Base-by-base conservation (phyloP, 129 eudicot species). In the Sambucus nigra region DNA sequence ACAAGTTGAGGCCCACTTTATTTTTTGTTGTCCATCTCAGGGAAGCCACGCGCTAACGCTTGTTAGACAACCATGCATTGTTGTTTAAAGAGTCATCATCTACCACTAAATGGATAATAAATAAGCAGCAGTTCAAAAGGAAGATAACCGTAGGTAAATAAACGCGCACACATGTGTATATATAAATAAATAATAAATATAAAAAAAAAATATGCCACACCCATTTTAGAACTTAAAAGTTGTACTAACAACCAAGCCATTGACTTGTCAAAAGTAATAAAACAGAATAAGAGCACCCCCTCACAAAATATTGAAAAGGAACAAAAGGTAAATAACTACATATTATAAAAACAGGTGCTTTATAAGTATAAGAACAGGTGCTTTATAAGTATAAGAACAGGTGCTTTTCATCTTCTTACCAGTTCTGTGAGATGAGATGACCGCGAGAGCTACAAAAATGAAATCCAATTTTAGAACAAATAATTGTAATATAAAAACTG, bases 401-500 rank as follows among this genome's bases (percentile, higher is more conserved):
- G n/a, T n/a, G n/a, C n/a, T n/a, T n/a, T n/a, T n/a, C n/a, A n/a
- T n/a, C n/a, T n/a, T 38, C 80, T 67, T 79, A 87, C 96, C 83
- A 82, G 63, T 53, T 82, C 86, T 23, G 76, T 60, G 0, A 87
- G 73, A 65, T 79, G 85, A 22, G 96, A 80, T 55, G 86, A 71
- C 11, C 94, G 72, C 0, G 87, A 83, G 6, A 88, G 94, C 94
- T 82, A 92, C 39, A 65, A n/a, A n/a, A 38, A 14, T 57, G 47
- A 51, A 59, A 47, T 40, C 32, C 21, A 59, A 35, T 17, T 19
- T 45, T 47, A 29, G 39, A 67, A 63, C 35, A 7, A 48, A 21
- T 21, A 17, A 44, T 10, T 41, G n/a, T 10, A 31, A 20, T 17
- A 35, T 26, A 18, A 15, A 28, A 39, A 25, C 5, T n/a, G 2